A percentile compares a stretch with the other conserved stretches of the same genome.
phyloP scores from a whole-genome alignment of 2,329 filamentous ascomycete genomes.

The Xylaria sp. region DNA sequence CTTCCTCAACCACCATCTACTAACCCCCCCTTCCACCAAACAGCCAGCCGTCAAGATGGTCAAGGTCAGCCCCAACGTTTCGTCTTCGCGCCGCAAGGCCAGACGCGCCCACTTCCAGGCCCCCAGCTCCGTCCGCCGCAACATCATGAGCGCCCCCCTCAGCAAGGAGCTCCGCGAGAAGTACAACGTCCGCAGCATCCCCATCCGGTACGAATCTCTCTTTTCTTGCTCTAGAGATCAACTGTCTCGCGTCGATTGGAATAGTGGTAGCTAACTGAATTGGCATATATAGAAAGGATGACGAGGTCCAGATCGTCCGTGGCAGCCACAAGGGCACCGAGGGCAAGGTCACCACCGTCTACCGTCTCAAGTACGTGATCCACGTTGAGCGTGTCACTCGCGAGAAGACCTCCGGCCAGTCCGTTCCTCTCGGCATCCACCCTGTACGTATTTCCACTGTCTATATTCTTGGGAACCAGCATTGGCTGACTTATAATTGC shows the following conservation, averaged over 20 bases:
- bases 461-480: not conserved
- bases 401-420: slow-evolving; percentile 98
- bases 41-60: slow-evolving; percentile 47
- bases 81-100: slow-evolving; percentile 85
- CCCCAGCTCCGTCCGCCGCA: slow-evolving; percentile 91
- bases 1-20: slow-evolving; percentile 2
- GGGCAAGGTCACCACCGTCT: slow-evolving; percentile 97
- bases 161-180: slow-evolving; percentile 98
- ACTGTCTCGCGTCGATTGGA: too few relatives aligned
- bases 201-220: slow-evolving; percentile 64
- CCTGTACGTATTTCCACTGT: slow-evolving; percentile 55
- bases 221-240: too few relatives aligned
- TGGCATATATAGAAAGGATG: slow-evolving; percentile 74
- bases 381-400: slow-evolving; percentile 96
- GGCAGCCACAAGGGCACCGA: slow-evolving; percentile 97
- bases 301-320: slow-evolving; percentile 92
- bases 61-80: slow-evolving; percentile 48
- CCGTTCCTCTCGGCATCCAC: slow-evolving; percentile 92
- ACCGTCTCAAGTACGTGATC: slow-evolving; percentile 97
- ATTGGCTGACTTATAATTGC: too few relatives aligned
- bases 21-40: slow-evolving; percentile 28
- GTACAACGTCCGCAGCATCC: slow-evolving; percentile 98
- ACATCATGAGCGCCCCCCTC: slow-evolving; percentile 96
- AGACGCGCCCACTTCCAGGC: slow-evolving; percentile 98
- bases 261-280: not conserved